Evolutionary conservation across 2,329 filamentous ascomycete species (phyloP).

Genomic region (Diaporthe batatas): DNA sequence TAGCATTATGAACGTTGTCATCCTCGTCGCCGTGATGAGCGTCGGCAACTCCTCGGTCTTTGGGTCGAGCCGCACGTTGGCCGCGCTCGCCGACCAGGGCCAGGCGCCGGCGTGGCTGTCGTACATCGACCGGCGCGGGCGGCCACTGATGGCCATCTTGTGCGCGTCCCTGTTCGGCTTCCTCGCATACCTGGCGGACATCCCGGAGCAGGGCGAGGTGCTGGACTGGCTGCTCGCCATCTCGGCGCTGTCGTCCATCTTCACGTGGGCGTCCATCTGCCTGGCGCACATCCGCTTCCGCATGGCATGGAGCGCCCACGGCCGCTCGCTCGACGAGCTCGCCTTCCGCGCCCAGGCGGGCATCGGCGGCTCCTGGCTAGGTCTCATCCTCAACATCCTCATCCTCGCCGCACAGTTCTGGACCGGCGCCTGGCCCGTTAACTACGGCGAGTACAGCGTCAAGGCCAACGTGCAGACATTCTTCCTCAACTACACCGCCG

Average conservation of each 20-base stretch:
- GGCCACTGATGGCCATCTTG: slow-evolving; percentile 80
- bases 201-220: slow-evolving; percentile 69
- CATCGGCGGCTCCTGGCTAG: slow-evolving; percentile 83
- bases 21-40: slow-evolving; percentile 89
- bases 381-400: slow-evolving; percentile 79
- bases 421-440: slow-evolving; percentile 84
- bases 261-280: slow-evolving; percentile 89
- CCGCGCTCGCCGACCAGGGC: slow-evolving; percentile 88
- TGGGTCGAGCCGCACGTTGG: slow-evolving; percentile 89
- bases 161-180: slow-evolving; percentile 78
- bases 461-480: slow-evolving; percentile 71
- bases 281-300: slow-evolving; percentile 95
- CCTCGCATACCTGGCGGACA: slow-evolving; percentile 81
- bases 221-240: slow-evolving; percentile 86
- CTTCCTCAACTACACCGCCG: slow-evolving; percentile 80
- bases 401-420: slow-evolving; percentile 90
- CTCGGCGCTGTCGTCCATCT: slow-evolving; percentile 79
- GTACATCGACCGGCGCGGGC: slow-evolving; percentile 86
- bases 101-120: slow-evolving; percentile 83
- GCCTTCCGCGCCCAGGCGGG: slow-evolving; percentile 87
- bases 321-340: slow-evolving; percentile 80
- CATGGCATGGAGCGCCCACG: slow-evolving; percentile 77
- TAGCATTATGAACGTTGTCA: slow-evolving; percentile 94
- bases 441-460: slow-evolving; percentile 59
- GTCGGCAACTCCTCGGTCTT: slow-evolving; percentile 95